Base-by-base conservation (phyloP, 306 rosid species). In the Vigna radiata region DNA sequence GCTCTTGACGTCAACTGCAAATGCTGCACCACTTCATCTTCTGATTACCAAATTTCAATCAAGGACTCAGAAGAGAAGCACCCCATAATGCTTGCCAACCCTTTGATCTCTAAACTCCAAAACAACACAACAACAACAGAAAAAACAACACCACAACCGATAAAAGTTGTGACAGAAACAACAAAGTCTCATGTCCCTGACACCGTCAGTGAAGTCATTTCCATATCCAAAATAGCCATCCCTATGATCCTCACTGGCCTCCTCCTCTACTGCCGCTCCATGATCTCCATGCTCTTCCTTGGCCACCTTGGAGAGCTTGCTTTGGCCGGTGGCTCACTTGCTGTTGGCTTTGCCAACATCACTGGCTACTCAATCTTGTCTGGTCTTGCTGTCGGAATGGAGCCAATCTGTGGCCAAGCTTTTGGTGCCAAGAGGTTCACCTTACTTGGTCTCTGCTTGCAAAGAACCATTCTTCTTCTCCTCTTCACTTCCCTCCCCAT, bases 311-410 rank as follows among this genome's bases (percentile, higher is more conserved):
- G 94, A 1, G 92, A 92, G 52, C 88, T 92, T 0, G 85, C 95
- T 41, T 83, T 95, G 15, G 98, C 98, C 2, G 98, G 96, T 14
- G 98, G 98, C 1, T 90, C 98, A 3, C 86, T 92, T 0, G 98
- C 96, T 1, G 43, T 90, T 16, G 96, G 92, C 16, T 95, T 95
- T 8, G 96, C 96, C 8, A 92, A 90, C 92, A 95, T 95, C 86
- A 90, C 96, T 12, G 98, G 98, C 14, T 95, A 95, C 79, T 95
- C 97, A 1, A 87, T 95, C 19, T 92, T 95, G 52, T 89, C 97
- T 1, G 98, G 98, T 11, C 90, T 95, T 0, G 96, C 97, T 10
- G 81, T 90, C 17, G 97, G 97, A n/a, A 95, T 95, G 97, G 97
- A 92, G 43, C 96, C 98, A 4, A 87, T 94, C 78, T 94, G 96